Conservation (phyloP, 257 asterid genomes). For the Solanum virginianum region DNA sequence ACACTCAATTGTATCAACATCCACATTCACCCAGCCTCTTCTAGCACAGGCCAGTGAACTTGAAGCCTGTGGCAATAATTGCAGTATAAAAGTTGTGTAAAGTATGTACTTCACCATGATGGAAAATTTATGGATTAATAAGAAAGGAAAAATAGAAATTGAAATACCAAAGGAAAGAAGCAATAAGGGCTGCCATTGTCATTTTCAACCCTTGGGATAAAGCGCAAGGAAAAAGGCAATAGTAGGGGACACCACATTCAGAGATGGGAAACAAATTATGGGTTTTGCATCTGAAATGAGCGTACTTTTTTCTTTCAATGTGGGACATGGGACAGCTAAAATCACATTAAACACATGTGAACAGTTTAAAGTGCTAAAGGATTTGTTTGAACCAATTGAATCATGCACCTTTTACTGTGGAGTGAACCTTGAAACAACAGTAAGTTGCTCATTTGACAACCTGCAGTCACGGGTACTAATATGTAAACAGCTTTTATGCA, state of each 20-base stretch:
- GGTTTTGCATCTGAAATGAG: not conserved
- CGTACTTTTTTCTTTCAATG: not conserved
- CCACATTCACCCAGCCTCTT: conserved; percentile 97
- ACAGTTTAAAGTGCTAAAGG: not conserved
- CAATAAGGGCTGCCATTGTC: not conserved
- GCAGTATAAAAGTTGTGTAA: not conserved
- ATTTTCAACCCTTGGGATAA: not conserved
- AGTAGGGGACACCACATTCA: not conserved
- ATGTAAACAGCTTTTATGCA: not conserved
- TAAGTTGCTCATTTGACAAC: not conserved
- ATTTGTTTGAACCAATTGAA: not conserved
- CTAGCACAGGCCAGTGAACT: conserved; percentile 90
- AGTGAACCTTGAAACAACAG: not conserved
- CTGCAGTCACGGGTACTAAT: not conserved
- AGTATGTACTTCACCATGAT: not conserved
- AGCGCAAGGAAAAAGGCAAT: not conserved
- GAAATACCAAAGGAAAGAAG: not conserved
- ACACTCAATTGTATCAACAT: conserved; percentile 74
- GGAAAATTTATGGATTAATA: conserved; percentile 3
- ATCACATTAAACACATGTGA: not conserved
- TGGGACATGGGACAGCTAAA: not conserved
- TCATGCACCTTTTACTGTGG: not conserved
- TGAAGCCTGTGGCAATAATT: conserved; percentile 51
- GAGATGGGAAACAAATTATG: not conserved
- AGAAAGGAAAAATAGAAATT: not conserved